These are phyloP conservation scores for Sporothrix brunneoviolacea DNA, from an alignment of 2,329 filamentous ascomycete genomes.

Conservation along the genomic window DNA sequence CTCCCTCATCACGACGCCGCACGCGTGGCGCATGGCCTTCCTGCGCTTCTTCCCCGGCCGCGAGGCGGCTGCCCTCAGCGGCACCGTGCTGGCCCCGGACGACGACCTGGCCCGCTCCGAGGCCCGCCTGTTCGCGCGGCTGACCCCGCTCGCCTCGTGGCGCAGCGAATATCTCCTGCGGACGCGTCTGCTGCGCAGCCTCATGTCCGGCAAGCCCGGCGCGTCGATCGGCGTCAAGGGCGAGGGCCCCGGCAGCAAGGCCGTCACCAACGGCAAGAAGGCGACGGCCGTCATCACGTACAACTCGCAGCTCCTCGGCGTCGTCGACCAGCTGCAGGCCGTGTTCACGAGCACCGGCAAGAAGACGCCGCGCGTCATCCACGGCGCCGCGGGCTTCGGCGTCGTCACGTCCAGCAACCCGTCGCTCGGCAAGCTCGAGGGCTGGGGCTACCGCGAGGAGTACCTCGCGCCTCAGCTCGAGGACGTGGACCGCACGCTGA, in stretches of 20 bases:
- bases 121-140: conserved; percentile 70
- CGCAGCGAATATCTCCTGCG: conserved; percentile 90
- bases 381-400: conserved; percentile 73
- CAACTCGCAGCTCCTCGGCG: conserved; percentile 72
- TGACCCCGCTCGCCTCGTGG: conserved; percentile 85
- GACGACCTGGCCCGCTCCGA: conserved; percentile 59
- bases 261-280: conserved; percentile 48
- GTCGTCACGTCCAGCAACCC: conserved; percentile 79
- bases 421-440: conserved; percentile 64
- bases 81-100: neutral
- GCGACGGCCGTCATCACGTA: conserved; percentile 74
- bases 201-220: conserved; percentile 73
- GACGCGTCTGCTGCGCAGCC: conserved; percentile 73
- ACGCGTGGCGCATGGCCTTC: conserved; percentile 92
- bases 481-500: conserved; percentile 66
- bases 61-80: conserved; percentile 28
- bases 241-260: conserved; percentile 43
- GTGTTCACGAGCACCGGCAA: conserved; percentile 58
- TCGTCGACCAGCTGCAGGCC: conserved; percentile 73
- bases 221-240: conserved; percentile 33
- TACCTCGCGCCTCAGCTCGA: conserved; percentile 70
- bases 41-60: conserved; percentile 81
- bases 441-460: conserved; percentile 74
- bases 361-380: conserved; percentile 70
- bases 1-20: conserved; percentile 76